phyloP scores from a whole-genome alignment of 192 early-diverging fungal species.

The Entophlyctis helioformis region DNA sequence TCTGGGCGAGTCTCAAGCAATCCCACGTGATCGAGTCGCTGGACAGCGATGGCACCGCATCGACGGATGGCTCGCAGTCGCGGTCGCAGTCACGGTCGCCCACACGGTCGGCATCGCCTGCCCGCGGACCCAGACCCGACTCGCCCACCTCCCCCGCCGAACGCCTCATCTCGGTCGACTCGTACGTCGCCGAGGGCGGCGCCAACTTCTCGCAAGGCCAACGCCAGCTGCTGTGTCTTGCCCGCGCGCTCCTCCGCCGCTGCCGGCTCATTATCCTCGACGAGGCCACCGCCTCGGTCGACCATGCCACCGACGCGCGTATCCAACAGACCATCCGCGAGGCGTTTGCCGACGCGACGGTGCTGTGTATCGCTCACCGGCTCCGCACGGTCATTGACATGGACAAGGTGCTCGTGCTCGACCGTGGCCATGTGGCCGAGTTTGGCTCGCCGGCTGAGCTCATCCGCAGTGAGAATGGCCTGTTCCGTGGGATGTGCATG shows the following conservation, averaged over 20 bases:
- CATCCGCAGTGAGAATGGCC: conserved; percentile 32
- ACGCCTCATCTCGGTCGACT: conserved; percentile 8
- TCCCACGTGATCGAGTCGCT: conserved; percentile 54
- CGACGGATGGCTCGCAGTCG: too few relatives aligned
- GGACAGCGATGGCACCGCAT: background rate
- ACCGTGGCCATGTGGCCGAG: conserved; percentile 56
- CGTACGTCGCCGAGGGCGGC: conserved; percentile 36
- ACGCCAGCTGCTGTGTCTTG: conserved; percentile 53
- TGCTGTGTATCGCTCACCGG: conserved; percentile 85
- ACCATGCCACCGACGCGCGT: conserved; percentile 40
- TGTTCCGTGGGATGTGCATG: conserved; percentile 70
- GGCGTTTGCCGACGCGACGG: conserved; percentile 54
- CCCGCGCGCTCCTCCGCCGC: conserved; percentile 48
- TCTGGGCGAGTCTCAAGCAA: conserved; percentile 65
- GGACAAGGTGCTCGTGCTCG: conserved; percentile 67
- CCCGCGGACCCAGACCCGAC: too few relatives aligned
- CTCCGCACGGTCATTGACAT: conserved; percentile 54
- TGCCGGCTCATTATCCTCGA: conserved; percentile 65
- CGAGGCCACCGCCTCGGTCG: conserved; percentile 78
- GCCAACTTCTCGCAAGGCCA: conserved; percentile 65
- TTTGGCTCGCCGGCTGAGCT: conserved; percentile 41
- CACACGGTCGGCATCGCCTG: too few relatives aligned
- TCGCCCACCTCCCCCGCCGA: too few relatives aligned
- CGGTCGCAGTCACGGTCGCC: too few relatives aligned
- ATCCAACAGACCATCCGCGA: conserved; percentile 75